These are phyloP conservation scores for Geotrichum restrictum DNA, from an alignment of 1,139 yeast genomes.

Conservation along the genomic window DNA sequence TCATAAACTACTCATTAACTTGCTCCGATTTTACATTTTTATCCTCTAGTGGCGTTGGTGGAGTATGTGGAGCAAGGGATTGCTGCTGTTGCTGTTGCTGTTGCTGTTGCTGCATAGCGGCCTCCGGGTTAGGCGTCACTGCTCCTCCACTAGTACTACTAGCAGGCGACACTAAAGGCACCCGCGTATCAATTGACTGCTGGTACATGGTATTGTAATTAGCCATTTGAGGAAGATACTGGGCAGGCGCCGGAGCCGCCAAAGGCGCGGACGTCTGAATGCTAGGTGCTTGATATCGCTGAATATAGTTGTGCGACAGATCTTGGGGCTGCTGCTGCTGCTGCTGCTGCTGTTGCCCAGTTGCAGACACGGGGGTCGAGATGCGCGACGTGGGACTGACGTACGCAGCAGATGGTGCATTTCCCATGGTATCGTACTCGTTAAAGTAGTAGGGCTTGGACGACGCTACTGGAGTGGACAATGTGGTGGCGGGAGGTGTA, in stretches of 20 bases:
- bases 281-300: conserved; percentile 4
- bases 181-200: conserved; percentile 11
- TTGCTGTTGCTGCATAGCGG: neutral
- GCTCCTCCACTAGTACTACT: conserved; percentile 5
- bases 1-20: too few species aligned
- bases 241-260: conserved; percentile 20
- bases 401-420: neutral
- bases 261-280: too few species aligned
- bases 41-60: too few species aligned
- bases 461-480: conserved; percentile 1
- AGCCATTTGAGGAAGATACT: conserved; percentile 14
- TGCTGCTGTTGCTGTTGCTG: too few species aligned
- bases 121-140: neutral
- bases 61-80: too few species aligned
- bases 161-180: conserved; percentile 17
- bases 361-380: conserved; percentile 17
- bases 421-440: conserved; percentile 1
- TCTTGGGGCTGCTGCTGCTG: conserved; percentile 14
- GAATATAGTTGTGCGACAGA: neutral
- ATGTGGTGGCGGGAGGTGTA: conserved; percentile 4
- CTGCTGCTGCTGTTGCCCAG: conserved; percentile 4
- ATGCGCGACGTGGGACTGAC: conserved; percentile 18
- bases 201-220: conserved; percentile 22
- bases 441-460: conserved; percentile 14
- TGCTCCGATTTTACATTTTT: too few species aligned